These are phyloP conservation scores for maize (Zea mays) DNA, from an alignment of 176 grass and related monocot species.

Conservation along the genomic window DNA sequence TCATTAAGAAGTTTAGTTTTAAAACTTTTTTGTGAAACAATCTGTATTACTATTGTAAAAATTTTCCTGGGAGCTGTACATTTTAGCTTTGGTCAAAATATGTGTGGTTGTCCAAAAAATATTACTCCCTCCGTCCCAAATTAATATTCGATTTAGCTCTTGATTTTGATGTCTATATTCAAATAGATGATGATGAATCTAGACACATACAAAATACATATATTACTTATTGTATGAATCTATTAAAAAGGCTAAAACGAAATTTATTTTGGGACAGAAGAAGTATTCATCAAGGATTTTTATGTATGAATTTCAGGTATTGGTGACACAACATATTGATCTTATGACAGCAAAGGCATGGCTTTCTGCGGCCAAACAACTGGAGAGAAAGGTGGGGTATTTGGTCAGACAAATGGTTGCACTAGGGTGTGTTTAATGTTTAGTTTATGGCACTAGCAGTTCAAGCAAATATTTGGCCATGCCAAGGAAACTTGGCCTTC, in stretches of 20 bases:
- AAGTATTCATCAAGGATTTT: not conserved
- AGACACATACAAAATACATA: no score
- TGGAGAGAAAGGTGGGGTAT: constrained; percentile 70
- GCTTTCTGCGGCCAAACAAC: constrained; percentile 72
- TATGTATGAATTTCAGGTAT: constrained; percentile 48
- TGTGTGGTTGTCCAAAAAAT: not conserved
- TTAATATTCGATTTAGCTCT: no score
- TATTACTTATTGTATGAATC: no score
- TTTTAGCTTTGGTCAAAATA: not conserved
- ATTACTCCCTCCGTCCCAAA: not conserved
- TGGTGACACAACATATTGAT: constrained; percentile 69
- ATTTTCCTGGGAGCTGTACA: not conserved
- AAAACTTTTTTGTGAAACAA: not conserved
- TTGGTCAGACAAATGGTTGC: not conserved
- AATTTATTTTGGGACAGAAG: no score
- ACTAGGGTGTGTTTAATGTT: not conserved
- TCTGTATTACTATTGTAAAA: not conserved
- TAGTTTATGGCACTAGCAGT: not conserved
- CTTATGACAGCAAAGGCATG: constrained; percentile 86
- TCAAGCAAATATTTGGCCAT: not conserved
- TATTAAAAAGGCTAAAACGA: no score
- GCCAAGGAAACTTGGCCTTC: not conserved
- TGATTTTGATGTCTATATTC: no score
- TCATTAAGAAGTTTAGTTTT: not conserved
- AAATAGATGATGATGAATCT: no score